These are phyloP conservation scores for Trichosporon asahii DNA, from an alignment of 1,284 basidiomycete genomes.

Conservation along the genomic window DNA sequence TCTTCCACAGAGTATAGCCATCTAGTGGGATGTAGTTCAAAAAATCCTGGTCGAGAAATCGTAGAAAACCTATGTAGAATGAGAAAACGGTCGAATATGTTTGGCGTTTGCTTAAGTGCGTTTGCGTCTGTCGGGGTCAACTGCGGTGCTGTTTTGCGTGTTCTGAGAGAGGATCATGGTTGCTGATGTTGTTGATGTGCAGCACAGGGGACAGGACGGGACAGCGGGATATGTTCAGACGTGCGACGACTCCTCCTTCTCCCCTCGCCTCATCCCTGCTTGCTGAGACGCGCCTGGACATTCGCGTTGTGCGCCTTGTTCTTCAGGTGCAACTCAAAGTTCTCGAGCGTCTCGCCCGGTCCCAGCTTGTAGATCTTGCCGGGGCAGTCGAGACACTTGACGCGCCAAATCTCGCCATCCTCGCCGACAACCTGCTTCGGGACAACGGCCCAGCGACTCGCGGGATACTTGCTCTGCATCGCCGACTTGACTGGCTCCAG, in stretches of 20 bases:
- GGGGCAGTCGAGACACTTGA: constrained; percentile 85
- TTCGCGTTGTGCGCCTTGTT: constrained; percentile 67
- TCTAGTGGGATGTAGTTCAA: constrained; percentile 2
- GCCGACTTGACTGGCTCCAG: constrained; percentile 61
- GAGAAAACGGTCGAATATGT: not conserved
- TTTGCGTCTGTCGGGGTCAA: not conserved
- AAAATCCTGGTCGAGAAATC: constrained; percentile 2
- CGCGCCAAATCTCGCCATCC: constrained; percentile 67
- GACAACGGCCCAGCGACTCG: constrained; percentile 79
- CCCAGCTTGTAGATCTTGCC: constrained; percentile 85
- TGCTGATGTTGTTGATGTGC: not conserved
- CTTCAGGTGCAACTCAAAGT: constrained; percentile 89
- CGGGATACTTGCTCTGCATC: constrained; percentile 69
- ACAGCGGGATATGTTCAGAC: not conserved
- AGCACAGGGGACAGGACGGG: not conserved
- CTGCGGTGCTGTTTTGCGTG: not conserved
- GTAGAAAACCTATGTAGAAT: not conserved
- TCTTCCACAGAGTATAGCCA: constrained; percentile 3
- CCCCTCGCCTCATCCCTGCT: not conserved
- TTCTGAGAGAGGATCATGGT: not conserved
- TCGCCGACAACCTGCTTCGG: constrained; percentile 56
- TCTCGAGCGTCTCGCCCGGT: constrained; percentile 78
- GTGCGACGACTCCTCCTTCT: not conserved
- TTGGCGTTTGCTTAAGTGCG: not conserved
- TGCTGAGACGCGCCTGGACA: constrained; percentile 51